Conservation (phyloP, 2,329 filamentous ascomycete species). For the Ampelomyces quisqualis region DNA sequence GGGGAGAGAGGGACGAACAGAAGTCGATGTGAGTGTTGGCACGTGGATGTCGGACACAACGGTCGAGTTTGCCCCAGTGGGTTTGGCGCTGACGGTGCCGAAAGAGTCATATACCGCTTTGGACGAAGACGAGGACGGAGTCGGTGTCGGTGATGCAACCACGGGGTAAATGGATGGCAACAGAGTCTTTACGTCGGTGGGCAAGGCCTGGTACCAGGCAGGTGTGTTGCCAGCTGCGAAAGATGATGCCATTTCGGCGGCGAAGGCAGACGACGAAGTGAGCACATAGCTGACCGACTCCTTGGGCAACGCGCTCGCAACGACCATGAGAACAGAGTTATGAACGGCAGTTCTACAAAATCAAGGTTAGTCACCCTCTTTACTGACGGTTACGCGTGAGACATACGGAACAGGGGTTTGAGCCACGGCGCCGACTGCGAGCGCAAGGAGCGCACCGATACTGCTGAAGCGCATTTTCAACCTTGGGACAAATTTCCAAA, state of each 20-base stretch:
- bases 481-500: slow-evolving; percentile 5
- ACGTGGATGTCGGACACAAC: slow-evolving; percentile 22
- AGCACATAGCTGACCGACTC: slow-evolving; percentile 44
- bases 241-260: slow-evolving; percentile 46
- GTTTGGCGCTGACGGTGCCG: slow-evolving; percentile 21
- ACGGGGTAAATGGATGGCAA: slow-evolving; percentile 42
- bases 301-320: slow-evolving; percentile 49
- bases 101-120: slow-evolving; percentile 6
- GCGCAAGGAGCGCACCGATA: slow-evolving; percentile 30
- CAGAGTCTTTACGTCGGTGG: slow-evolving; percentile 48
- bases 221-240: slow-evolving; percentile 48
- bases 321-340: slow-evolving; percentile 45
- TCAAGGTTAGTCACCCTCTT: slow-evolving; percentile 11
- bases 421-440: slow-evolving; percentile 32
- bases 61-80: slow-evolving; percentile 21
- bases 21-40: slow-evolving; percentile 22
- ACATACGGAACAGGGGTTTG: slow-evolving; percentile 28
- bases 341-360: slow-evolving; percentile 26
- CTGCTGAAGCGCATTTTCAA: slow-evolving; percentile 36
- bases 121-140: slow-evolving; percentile 17
- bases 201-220: slow-evolving; percentile 49
- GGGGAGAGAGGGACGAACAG: slow-evolving; percentile 4
- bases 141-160: slow-evolving; percentile 18
- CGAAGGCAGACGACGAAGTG: slow-evolving; percentile 47
- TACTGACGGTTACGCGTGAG: slow-evolving; percentile 1